Evolutionary conservation across 1,139 yeast species (phyloP).

Genomic region (Pichia sp.): DNA sequence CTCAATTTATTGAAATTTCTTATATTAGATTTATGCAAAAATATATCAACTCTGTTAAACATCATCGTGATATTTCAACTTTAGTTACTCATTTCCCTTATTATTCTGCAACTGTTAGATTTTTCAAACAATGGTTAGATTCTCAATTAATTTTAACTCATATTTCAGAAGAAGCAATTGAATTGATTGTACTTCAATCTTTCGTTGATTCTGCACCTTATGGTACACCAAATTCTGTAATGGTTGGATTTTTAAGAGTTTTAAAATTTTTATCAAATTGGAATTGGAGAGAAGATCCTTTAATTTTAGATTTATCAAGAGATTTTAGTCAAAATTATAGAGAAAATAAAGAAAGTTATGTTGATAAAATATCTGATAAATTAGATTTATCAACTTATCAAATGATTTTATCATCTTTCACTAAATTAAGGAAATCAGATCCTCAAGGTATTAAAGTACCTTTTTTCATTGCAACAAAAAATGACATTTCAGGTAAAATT

Average conservation of each 20-base stretch:
- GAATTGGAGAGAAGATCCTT: slow-evolving; percentile 91
- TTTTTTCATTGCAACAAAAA: slow-evolving; percentile 72
- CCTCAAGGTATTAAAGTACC: slow-evolving; percentile 78
- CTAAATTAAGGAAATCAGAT: slow-evolving; percentile 60
- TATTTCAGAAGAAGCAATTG: slow-evolving; percentile 71
- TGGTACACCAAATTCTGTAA: slow-evolving; percentile 68
- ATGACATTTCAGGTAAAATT: slow-evolving; percentile 74
- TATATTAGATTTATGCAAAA: slow-evolving; percentile 60
- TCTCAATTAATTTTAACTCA: slow-evolving; percentile 59
- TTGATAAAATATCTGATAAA: slow-evolving; percentile 49
- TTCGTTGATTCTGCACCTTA: slow-evolving; percentile 86
- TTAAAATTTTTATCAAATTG: slow-evolving; percentile 67
- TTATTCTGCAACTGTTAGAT: slow-evolving; percentile 72
- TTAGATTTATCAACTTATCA: slow-evolving; percentile 58
- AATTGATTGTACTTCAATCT: slow-evolving; percentile 72
- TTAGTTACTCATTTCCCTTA: slow-evolving; percentile 67
- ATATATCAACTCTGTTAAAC: slow-evolving; percentile 67
- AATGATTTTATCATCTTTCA: slow-evolving; percentile 56
- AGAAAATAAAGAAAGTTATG: slow-evolving; percentile 31
- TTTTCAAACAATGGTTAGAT: slow-evolving; percentile 85
- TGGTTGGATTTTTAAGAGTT: slow-evolving; percentile 72
- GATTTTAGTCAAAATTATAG: slow-evolving; percentile 24
- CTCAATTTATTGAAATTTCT: slow-evolving; percentile 51
- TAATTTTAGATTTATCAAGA: slow-evolving; percentile 66
- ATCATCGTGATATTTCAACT: slow-evolving; percentile 68